Percentiles rank a stretch among this genome's conserved stretches.
These are phyloP conservation scores for Uronychia setigera DNA, from an alignment of 73 alveolate species.

Conservation along the genomic window DNA sequence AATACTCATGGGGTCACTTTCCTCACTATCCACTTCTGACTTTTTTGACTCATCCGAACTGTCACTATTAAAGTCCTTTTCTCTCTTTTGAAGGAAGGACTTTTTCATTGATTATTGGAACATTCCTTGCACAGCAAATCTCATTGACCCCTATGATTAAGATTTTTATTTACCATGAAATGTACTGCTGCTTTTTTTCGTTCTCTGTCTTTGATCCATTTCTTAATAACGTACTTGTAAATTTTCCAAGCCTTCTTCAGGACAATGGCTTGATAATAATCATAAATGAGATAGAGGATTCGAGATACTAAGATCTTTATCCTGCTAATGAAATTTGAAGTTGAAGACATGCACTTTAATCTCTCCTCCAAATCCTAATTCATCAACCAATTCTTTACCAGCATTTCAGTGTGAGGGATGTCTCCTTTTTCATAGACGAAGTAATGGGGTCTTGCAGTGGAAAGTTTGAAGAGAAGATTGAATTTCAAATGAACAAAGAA, in stretches of 20 bases:
- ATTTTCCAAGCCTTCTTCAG: background rate
- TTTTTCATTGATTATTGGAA: no score
- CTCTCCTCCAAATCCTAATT: background rate
- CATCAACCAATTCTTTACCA: background rate
- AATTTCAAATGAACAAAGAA: conserved; percentile 8
- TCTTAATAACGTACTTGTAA: background rate
- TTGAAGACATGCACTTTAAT: background rate
- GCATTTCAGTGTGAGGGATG: background rate
- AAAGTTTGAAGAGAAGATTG: background rate
- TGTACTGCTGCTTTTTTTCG: background rate
- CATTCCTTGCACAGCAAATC: background rate
- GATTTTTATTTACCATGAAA: no score
- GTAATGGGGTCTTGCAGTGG: conserved; percentile 5
- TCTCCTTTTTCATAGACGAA: background rate
- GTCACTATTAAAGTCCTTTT: background rate
- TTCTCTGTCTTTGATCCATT: background rate
- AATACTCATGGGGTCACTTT: conserved; percentile 2
- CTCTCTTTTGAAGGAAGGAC: background rate
- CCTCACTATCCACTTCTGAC: background rate
- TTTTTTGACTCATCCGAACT: background rate
- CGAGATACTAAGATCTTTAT: background rate
- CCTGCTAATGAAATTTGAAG: background rate
- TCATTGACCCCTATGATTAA: conserved; percentile 4
- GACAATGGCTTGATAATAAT: background rate
- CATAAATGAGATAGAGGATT: background rate